These are phyloP conservation scores for Solanum bulbocastanum DNA, from an alignment of 257 asterid species.

Conservation along the genomic window DNA sequence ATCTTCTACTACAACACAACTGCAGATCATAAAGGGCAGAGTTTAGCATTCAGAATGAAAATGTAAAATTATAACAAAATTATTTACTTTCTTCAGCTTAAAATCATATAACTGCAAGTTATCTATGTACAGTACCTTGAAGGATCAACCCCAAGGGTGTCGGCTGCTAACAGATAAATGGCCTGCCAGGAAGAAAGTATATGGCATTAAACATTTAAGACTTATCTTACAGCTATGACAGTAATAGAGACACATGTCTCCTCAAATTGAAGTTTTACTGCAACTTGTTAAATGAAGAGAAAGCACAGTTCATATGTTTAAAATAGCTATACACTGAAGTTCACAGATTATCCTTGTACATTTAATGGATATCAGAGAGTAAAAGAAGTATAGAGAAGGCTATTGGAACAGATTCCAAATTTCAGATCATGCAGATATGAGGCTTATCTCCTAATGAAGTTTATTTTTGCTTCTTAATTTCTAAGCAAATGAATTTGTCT, in stretches of 20 bases:
- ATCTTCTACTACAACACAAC: constrained; percentile 95
- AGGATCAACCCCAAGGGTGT: constrained; percentile 67
- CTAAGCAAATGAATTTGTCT: not conserved
- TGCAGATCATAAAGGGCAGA: constrained; percentile 7
- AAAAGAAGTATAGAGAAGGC: not conserved
- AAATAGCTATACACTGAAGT: not conserved
- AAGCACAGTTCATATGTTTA: not conserved
- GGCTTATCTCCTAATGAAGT: not conserved
- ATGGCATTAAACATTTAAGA: not conserved
- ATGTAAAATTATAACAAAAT: not conserved
- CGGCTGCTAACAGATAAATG: constrained; percentile 81
- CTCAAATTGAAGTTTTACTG: not conserved
- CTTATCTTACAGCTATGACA: not conserved
- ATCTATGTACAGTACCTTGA: constrained; percentile 45
- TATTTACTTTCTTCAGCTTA: not conserved
- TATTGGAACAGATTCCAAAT: not conserved
- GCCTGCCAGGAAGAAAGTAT: constrained; percentile 48
- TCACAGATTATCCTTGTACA: not conserved
- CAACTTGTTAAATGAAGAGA: not conserved
- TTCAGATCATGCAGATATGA: not conserved
- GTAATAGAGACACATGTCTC: not conserved
- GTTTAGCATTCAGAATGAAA: not conserved
- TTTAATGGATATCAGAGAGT: not conserved
- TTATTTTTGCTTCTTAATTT: not conserved
- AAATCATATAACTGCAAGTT: not conserved